These are phyloP conservation scores for Adansonia grandidieri DNA, from an alignment of 441 rosid species.

Conservation along the genomic window DNA sequence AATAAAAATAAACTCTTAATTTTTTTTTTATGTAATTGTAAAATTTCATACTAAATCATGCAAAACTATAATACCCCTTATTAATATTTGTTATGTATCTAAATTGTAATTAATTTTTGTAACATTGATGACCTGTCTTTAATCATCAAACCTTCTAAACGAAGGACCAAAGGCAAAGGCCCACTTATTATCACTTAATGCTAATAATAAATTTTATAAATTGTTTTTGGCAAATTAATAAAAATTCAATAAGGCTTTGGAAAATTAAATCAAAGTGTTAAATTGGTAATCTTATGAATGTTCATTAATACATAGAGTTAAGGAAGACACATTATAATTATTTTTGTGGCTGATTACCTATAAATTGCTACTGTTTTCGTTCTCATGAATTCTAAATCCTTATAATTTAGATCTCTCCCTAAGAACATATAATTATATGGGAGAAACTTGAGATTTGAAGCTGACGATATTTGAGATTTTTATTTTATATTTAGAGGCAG, in stretches of 20 bases:
- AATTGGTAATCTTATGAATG: not conserved
- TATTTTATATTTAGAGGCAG: too few species aligned
- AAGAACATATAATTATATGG: too few species aligned
- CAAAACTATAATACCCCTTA: not conserved
- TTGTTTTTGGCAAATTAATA: too few species aligned
- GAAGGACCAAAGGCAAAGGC: not conserved
- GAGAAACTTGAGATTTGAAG: not conserved
- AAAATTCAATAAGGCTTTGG: not conserved
- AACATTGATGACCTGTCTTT: not conserved
- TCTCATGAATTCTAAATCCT: too few species aligned
- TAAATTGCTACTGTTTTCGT: too few species aligned
- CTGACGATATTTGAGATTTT: not conserved
- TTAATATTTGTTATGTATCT: not conserved
- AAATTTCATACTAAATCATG: not conserved
- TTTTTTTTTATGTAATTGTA: not conserved
- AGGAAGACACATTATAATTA: too few species aligned
- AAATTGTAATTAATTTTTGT: not conserved
- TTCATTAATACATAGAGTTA: not conserved
- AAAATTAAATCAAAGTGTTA: not conserved
- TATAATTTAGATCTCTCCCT: too few species aligned
- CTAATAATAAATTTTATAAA: not conserved
- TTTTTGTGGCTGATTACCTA: too few species aligned
- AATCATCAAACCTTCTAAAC: constrained; percentile 13
- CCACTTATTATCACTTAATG: not conserved
- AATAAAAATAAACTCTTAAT: too few species aligned